Base-by-base conservation (phyloP, 495 filamentous ascomycete genomes). In the Trichocladium uniseriatum region DNA sequence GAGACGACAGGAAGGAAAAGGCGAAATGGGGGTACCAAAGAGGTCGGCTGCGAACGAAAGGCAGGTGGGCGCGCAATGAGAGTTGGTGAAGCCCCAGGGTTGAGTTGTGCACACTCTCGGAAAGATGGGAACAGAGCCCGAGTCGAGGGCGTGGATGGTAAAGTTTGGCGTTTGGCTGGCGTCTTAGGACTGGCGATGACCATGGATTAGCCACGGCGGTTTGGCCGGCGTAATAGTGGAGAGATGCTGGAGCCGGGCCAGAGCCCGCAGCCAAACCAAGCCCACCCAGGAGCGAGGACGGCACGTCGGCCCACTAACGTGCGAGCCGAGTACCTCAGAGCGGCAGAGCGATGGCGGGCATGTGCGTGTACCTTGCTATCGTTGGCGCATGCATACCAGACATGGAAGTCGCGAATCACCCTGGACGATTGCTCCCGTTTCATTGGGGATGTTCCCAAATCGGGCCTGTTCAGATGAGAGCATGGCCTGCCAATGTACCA, bases 191-290 rank as follows among this genome's bases (percentile, higher is more conserved):
- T 57, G 49, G 51, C 16, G 52, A 56, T 55, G 48, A 53, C 51
- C 50, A 47, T 38, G 41, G 54, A 59, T 59, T 58, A 59, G 51
- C 53, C 62, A 63, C 71, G 71, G 72, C 71, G 65, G 62, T 73
- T 73, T 75, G 63, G 64, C 72, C 72, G 72, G 72, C 69, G 65
- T 68, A 75, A 75, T 73, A 72, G 72, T 75, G 72, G 72, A 72
- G 70, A 60, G 58, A 41, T 37, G 38, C 52, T 53, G 51, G 56
- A 60, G 51, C 48, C 52, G 57, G 60, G 52, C 59, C 51, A 62
- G 45, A 55, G 56, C 28, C 56, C 46, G 52, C 45, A 47, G 49
- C 39, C 43, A 24, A 52, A 47, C 16, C n/a, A n/a, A n/a, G n/a
- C n/a, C n/a, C n/a, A n/a, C n/a, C 41, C 48, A 45, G 20, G 11